Evolutionary conservation across 352 stramenopile species (phyloP).

Genomic region (Phytophthora ramorum): DNA sequence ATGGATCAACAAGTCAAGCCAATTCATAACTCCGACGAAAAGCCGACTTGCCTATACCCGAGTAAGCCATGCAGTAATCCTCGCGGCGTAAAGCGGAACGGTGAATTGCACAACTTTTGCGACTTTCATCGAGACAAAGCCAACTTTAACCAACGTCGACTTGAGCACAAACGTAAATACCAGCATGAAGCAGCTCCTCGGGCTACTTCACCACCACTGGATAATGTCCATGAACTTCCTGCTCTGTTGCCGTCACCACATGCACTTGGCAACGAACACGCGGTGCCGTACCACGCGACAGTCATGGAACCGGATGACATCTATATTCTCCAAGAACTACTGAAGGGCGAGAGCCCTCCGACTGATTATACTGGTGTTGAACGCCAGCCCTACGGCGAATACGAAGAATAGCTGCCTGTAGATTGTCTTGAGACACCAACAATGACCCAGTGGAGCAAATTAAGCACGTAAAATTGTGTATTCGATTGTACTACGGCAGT

Average conservation of each 20-base stretch:
- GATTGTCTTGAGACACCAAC: not conserved
- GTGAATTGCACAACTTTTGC: slow-evolving; percentile 37
- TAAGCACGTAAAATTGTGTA: no score
- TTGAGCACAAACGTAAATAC: slow-evolving; percentile 30
- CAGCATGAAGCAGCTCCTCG: slow-evolving; percentile 9
- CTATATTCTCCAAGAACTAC: slow-evolving; percentile 21
- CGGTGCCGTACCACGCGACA: not conserved
- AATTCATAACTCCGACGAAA: not conserved
- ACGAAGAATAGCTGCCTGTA: no score
- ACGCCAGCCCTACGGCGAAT: not conserved
- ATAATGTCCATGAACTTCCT: not conserved
- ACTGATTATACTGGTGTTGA: not conserved
- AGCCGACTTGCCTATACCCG: slow-evolving; percentile 10
- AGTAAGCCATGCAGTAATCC: slow-evolving; percentile 9
- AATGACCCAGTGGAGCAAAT: not conserved
- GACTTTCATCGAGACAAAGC: slow-evolving; percentile 32
- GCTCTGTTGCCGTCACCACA: not conserved
- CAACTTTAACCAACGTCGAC: slow-evolving; percentile 37
- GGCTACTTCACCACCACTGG: not conserved
- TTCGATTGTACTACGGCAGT: no score
- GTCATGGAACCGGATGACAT: slow-evolving; percentile 20
- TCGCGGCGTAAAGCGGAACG: slow-evolving; percentile 8
- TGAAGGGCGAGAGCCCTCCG: not conserved
- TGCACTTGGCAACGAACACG: not conserved
- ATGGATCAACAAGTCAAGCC: not conserved